Evolutionary conservation across 441 rosid genomes (phyloP), one percentile per base, ranked within the genome.

Genomic region (Hura crepitans): DNA sequence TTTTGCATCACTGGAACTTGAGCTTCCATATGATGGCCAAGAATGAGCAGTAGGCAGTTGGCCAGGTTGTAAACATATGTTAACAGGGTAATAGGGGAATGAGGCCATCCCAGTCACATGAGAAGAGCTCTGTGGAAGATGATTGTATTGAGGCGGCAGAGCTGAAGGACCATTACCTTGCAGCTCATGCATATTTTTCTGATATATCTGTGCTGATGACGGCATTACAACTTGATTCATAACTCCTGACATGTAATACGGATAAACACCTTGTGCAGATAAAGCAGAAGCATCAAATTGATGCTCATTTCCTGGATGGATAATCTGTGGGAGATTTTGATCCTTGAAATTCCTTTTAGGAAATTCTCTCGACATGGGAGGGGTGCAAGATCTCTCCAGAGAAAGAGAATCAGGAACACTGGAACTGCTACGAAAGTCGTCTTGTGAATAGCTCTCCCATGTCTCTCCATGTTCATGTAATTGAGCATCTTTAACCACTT

Each of bases 221-320:
- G 87, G 86, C 86, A 87, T 78, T 78, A 84, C 77, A 57, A 85
- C 90, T 83, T 88, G 97, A 83, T 88, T 87, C 75, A 87, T 60
- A 59, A 76, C 92, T 46, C 97, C 94, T 7, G 92, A 71, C 89
- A 92, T 82, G 67, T 80, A 91, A 82, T 81, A 89, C 20, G 89
- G 91, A 75, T 86, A 89, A 1, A 80, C 62, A 75, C 77, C 81
- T 63, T 86, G 92, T 20, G 80, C 60, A 23, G 84, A 69, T 57
- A 89, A 79, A 78, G 86, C 81, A 6, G 85, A 71, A 28, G 72
- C 74, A 74, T 86, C 86, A 72, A 57, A 73, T 18, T 68, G 89
- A 78, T 79, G 74, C 55, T 85, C 85, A 71, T 84, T 81, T 60
- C 78, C 76, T 27, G 78, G 57, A 77, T 72, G 84, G 77, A 71